A percentile compares a stretch with the other conserved stretches of the same genome.
Evolutionary conservation across 768 basidiomycete genomes (phyloP).

Genomic region (Exsudoporus frostii): DNA sequence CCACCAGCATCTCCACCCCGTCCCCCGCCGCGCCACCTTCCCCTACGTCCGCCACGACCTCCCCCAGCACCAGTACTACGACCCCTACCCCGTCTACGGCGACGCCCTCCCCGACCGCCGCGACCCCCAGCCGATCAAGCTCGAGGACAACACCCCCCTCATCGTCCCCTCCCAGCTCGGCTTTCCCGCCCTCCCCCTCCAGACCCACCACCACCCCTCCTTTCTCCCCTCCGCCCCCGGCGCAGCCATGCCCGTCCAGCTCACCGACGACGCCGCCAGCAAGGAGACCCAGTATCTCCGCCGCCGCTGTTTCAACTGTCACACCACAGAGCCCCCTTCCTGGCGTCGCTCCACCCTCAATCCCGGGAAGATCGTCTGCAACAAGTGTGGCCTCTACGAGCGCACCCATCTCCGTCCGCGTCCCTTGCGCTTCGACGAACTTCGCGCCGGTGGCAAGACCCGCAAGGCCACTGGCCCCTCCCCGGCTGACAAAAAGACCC

Average conservation of each 20-base stretch:
- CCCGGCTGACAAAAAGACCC: conserved; percentile 31
- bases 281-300: conserved; percentile 92
- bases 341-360: conserved; percentile 88
- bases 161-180: conserved; percentile 60
- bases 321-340: conserved; percentile 85
- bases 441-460: conserved; percentile 82
- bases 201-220: conserved; percentile 37
- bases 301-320: conserved; percentile 86
- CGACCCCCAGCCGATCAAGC: conserved; percentile 48
- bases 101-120: conserved; percentile 35
- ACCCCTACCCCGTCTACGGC: conserved; percentile 36
- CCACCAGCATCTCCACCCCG: conserved; percentile 28
- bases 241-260: conserved; percentile 59
- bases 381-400: conserved; percentile 90
- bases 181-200: conserved; percentile 29
- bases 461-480: conserved; percentile 42
- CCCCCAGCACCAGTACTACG: conserved; percentile 38
- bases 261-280: conserved; percentile 86
- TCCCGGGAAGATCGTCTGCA: conserved; percentile 91
- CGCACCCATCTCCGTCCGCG: conserved; percentile 82
- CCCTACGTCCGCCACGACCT: conserved; percentile 76
- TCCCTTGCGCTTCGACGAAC: conserved; percentile 83
- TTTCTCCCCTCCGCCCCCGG: conserved; percentile 44
- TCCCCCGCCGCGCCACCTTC: conserved; percentile 65
- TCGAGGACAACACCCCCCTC: conserved; percentile 60